Percentiles rank a stretch among this genome's conserved stretches.
phyloP scores from a whole-genome alignment of 768 basidiomycete species.

The Exidia glandulosa region DNA sequence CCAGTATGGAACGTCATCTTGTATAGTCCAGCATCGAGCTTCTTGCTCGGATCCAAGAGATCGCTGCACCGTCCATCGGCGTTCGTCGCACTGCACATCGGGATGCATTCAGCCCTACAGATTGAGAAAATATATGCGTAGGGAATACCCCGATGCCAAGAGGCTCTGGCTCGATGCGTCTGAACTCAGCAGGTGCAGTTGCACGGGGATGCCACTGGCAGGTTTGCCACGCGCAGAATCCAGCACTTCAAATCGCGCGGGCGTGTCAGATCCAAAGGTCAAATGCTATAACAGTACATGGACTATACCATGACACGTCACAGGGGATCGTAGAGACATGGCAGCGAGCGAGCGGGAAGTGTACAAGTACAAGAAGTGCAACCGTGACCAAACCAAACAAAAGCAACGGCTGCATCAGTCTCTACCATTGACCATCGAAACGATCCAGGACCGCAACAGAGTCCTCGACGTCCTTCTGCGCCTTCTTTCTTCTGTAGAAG shows the following conservation, averaged over 20 bases:
- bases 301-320: slow-evolving; percentile 78
- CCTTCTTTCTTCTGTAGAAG: slow-evolving; percentile 97
- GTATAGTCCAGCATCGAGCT: slow-evolving; percentile 54
- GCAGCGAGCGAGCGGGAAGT: background rate
- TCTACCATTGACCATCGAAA: slow-evolving; percentile 74
- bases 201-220: background rate
- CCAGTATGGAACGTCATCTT: slow-evolving; percentile 80
- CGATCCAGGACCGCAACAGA: slow-evolving; percentile 66
- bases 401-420: background rate
- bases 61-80: slow-evolving; percentile 71
- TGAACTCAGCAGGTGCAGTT: background rate
- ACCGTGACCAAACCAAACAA: background rate
- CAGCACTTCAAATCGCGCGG: slow-evolving; percentile 48
- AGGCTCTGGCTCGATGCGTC: background rate
- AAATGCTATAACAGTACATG: background rate
- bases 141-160: background rate
- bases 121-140: background rate
- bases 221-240: slow-evolving; percentile 68
- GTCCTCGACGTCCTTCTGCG: slow-evolving; percentile 96
- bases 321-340: slow-evolving; percentile 61
- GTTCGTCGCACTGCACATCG: slow-evolving; percentile 50
- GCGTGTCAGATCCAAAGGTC: background rate
- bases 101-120: background rate
- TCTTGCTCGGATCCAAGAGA: slow-evolving; percentile 46
- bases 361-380: background rate